Evolutionary conservation across 73 alveolate genomes (phyloP).

Genomic region (Tetrahymena thermophila): DNA sequence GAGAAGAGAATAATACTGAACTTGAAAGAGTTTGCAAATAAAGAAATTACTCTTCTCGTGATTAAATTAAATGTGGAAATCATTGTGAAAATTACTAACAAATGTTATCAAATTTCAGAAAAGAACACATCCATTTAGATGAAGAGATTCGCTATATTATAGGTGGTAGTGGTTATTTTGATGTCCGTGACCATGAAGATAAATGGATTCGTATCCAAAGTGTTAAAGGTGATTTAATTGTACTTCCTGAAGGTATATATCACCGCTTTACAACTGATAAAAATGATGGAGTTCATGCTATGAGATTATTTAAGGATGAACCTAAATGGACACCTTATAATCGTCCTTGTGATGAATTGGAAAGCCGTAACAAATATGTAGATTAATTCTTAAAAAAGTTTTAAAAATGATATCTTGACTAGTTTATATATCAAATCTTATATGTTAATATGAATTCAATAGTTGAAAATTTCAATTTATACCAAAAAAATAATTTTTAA

Average conservation of each 20-base stretch:
- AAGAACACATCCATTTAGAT: neutral
- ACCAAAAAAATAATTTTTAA: too few species aligned
- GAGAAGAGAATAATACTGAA: neutral
- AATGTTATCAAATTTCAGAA: neutral
- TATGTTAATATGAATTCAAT: too few species aligned
- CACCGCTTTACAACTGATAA: constrained; percentile 17
- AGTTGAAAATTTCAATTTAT: too few species aligned
- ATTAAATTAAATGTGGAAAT: neutral
- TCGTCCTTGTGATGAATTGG: constrained; percentile 40
- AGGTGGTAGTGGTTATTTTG: constrained; percentile 51
- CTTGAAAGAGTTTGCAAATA: neutral
- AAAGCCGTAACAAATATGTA: constrained; percentile 6
- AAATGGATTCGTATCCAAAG: constrained; percentile 38
- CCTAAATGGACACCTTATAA: constrained; percentile 51
- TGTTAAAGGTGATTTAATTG: constrained; percentile 37
- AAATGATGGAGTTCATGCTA: neutral
- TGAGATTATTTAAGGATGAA: constrained; percentile 21
- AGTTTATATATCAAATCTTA: neutral
- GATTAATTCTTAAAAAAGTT: neutral
- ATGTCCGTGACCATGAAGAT: constrained; percentile 41
- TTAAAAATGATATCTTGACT: neutral
- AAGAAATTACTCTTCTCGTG: neutral
- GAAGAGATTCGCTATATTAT: constrained; percentile 46
- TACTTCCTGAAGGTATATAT: constrained; percentile 46
- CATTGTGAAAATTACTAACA: neutral